Evolutionary conservation across 2,329 filamentous ascomycete species (phyloP).

Genomic region (Ceratocystis destructans): DNA sequence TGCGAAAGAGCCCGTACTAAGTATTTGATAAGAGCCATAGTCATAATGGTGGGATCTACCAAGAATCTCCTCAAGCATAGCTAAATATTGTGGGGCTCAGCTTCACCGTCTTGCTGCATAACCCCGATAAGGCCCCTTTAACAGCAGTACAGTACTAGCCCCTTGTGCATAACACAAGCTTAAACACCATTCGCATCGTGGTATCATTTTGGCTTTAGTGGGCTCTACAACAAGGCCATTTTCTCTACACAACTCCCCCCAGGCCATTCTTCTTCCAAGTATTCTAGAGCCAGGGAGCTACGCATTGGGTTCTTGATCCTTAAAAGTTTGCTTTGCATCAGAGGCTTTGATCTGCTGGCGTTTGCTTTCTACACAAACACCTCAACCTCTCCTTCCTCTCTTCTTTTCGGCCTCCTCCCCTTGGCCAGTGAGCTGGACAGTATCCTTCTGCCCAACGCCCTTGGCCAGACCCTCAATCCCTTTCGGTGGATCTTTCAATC

Average conservation of each 20-base stretch:
- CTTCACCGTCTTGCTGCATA: background rate
- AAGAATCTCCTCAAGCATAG: too few relatives aligned
- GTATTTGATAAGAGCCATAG: too few relatives aligned
- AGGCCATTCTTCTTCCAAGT: background rate
- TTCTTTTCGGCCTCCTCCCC: background rate
- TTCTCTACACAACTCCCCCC: background rate
- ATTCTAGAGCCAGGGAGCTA: background rate
- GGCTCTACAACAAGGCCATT: background rate
- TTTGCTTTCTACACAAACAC: background rate
- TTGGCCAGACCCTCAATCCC: background rate
- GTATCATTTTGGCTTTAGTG: background rate
- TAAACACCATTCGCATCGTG: slow-evolving; percentile 2
- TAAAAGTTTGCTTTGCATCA: background rate
- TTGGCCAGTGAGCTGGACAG: background rate
- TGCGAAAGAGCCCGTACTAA: too few relatives aligned
- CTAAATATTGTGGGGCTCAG: background rate
- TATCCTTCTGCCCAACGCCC: background rate
- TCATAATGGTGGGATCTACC: too few relatives aligned
- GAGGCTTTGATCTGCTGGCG: background rate
- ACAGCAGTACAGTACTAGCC: background rate
- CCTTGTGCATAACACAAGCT: background rate
- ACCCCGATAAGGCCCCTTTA: background rate
- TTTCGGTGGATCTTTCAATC: background rate
- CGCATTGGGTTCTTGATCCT: background rate
- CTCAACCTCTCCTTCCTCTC: background rate